These are phyloP conservation scores for Lentinula detonsa DNA, from an alignment of 768 basidiomycete species.

Conservation along the genomic window DNA sequence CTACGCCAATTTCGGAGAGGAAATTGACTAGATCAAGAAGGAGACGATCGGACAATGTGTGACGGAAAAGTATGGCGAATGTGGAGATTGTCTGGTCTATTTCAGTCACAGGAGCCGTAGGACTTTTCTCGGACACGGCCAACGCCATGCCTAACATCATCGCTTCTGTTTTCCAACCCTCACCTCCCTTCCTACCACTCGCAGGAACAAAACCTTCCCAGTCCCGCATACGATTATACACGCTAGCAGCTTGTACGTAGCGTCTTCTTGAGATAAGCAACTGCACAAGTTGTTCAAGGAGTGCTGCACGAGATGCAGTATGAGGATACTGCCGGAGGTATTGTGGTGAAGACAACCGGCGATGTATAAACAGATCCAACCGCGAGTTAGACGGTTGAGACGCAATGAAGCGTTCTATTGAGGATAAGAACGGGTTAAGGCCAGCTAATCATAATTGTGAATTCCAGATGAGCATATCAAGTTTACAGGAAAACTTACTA, in stretches of 20 bases:
- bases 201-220: neutral
- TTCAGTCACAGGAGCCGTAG: neutral
- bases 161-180: neutral
- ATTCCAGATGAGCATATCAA: neutral
- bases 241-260: neutral
- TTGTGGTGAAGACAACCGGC: neutral
- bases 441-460: neutral
- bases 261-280: neutral
- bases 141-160: neutral
- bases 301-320: neutral
- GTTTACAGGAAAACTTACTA: neutral
- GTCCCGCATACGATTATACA: neutral
- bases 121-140: neutral
- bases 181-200: neutral
- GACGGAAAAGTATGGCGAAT: neutral
- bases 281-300: neutral
- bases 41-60: neutral
- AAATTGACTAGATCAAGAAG: neutral
- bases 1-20: neutral
- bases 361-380: neutral
- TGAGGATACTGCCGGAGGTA: neutral
- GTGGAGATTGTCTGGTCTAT: neutral
- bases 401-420: neutral
- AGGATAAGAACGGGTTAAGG: neutral
- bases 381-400: neutral